Evolutionary conservation across 257 asterid genomes (phyloP).

Genomic region (Gentiana dahurica): DNA sequence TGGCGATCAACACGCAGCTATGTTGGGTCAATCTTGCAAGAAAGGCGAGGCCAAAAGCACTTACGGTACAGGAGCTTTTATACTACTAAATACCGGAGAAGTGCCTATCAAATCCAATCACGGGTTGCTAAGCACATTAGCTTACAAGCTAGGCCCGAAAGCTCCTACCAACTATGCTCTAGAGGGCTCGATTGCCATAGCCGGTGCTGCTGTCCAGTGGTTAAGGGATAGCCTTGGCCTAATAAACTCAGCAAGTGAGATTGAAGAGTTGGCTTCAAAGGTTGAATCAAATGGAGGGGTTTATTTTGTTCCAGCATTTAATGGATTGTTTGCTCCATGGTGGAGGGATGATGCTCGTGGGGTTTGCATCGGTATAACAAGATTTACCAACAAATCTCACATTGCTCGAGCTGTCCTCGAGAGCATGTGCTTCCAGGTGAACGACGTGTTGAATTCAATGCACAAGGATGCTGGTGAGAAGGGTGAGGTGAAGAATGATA

Average conservation of each 20-base stretch:
- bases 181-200: slow-evolving; percentile 95
- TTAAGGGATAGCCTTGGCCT: slow-evolving; percentile 86
- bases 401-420: slow-evolving; percentile 93
- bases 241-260: slow-evolving; percentile 68
- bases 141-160: slow-evolving; percentile 78
- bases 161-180: slow-evolving; percentile 80
- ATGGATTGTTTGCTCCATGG: slow-evolving; percentile 97
- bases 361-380: slow-evolving; percentile 74
- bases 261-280: slow-evolving; percentile 72
- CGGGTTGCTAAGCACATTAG: slow-evolving; percentile 75
- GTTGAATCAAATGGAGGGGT: slow-evolving; percentile 79
- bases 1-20: slow-evolving; percentile 96
- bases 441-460: slow-evolving; percentile 91
- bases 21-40: slow-evolving; percentile 83
- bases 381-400: slow-evolving; percentile 90
- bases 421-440: slow-evolving; percentile 97
- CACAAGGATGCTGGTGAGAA: slow-evolving; percentile 75
- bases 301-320: slow-evolving; percentile 91
- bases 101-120: slow-evolving; percentile 50
- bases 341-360: slow-evolving; percentile 99
- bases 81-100: slow-evolving; percentile 73
- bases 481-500: slow-evolving; percentile 35
- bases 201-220: slow-evolving; percentile 99
- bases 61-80: slow-evolving; percentile 88
- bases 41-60: slow-evolving; percentile 97